A percentile compares a stretch with the other conserved stretches of the same genome.
phyloP scores from a whole-genome alignment of 192 early-diverging fungal species.

The Coemansia sp. region DNA sequence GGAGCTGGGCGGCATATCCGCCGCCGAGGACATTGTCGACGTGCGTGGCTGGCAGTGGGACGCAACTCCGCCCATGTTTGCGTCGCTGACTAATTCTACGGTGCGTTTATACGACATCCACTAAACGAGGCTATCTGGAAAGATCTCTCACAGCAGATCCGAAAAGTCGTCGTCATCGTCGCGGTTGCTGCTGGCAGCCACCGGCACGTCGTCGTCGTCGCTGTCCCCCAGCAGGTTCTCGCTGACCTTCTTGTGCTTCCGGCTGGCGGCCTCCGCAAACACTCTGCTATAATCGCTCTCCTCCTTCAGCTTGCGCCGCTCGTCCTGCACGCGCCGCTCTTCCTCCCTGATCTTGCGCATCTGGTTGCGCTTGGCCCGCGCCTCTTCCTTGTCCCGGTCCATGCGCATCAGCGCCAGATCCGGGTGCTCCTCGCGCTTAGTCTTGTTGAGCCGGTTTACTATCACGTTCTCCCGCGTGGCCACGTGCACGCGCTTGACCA shows the following conservation, averaged over 20 bases:
- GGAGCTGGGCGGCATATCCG: conserved; percentile 2
- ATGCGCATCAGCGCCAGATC: conserved; percentile 76
- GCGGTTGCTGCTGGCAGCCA: background rate
- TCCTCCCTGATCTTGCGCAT: conserved; percentile 51
- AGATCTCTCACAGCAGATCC: conserved; percentile 2
- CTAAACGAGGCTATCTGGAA: background rate
- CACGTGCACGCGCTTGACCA: conserved; percentile 79
- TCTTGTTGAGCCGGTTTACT: conserved; percentile 93
- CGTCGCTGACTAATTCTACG: conserved; percentile 22
- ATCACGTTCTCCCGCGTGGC: conserved; percentile 73
- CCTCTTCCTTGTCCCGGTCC: conserved; percentile 50
- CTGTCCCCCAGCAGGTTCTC: conserved; percentile 31
- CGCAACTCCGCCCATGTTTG: conserved; percentile 5
- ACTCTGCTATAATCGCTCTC: conserved; percentile 36
- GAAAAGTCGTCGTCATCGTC: conserved; percentile 12
- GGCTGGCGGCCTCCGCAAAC: conserved; percentile 41
- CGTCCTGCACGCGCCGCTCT: conserved; percentile 26
- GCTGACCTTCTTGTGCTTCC: background rate
- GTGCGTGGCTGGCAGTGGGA: conserved; percentile 31
- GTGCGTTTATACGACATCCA: conserved; percentile 37
- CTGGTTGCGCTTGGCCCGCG: conserved; percentile 19
- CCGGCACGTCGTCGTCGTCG: conserved; percentile 8
- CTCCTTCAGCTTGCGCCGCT: conserved; percentile 41
- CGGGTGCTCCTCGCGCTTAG: conserved; percentile 68
- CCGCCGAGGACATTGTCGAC: conserved; percentile 27